Evolutionary conservation across 495 filamentous ascomycete genomes (phyloP).

Genomic region (Annulohypoxylon nitens): DNA sequence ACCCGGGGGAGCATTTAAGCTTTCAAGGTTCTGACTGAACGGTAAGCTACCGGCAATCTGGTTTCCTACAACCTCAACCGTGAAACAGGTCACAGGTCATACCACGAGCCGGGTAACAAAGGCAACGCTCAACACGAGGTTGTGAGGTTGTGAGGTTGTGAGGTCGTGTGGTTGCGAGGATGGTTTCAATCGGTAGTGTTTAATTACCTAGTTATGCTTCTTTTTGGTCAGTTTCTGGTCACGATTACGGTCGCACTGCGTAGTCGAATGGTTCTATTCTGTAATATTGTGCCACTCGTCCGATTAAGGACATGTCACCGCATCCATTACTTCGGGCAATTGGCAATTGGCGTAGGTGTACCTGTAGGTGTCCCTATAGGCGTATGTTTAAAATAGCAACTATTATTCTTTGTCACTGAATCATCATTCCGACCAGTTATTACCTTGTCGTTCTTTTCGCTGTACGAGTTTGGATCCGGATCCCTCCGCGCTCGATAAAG

Average conservation of each 20-base stretch:
- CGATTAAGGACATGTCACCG: constrained; percentile 34
- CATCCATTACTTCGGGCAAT: constrained; percentile 34
- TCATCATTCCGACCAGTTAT: constrained; percentile 21
- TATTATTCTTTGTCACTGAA: constrained; percentile 21
- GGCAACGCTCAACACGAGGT: constrained; percentile 14
- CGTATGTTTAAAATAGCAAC: constrained; percentile 25
- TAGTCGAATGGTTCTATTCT: constrained; percentile 25
- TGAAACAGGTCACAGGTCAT: constrained; percentile 20
- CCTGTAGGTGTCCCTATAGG: background rate
- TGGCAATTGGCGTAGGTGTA: constrained; percentile 9
- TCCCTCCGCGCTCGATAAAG: constrained; percentile 4
- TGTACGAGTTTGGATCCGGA: constrained; percentile 24
- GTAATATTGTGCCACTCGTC: constrained; percentile 31
- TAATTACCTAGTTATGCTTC: constrained; percentile 20
- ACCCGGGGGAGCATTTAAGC: background rate
- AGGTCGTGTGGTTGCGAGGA: background rate
- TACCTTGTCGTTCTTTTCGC: background rate
- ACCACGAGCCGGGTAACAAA: constrained; percentile 32
- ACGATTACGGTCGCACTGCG: constrained; percentile 35
- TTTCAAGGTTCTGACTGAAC: constrained; percentile 24
- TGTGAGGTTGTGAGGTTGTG: constrained; percentile 8
- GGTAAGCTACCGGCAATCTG: constrained; percentile 29
- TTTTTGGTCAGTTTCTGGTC: constrained; percentile 25
- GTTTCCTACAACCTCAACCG: constrained; percentile 19
- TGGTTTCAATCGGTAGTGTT: constrained; percentile 31